Conservation (phyloP, 805 yeast genomes). For the Zygoascus flipseniorum region DNA sequence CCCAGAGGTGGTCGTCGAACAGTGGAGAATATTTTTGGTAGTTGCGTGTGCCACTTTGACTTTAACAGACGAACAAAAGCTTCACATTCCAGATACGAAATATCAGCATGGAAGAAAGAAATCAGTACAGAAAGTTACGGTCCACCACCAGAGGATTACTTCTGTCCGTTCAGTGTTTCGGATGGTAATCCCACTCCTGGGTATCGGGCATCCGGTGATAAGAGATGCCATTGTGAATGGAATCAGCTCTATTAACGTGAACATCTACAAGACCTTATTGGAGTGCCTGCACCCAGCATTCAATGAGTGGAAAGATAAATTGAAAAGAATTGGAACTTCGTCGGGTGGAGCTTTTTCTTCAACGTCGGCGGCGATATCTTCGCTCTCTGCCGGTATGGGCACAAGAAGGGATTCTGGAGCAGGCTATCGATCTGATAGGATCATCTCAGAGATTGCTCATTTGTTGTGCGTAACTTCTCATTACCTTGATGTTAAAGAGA, state of each 20-base stretch:
- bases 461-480: conserved; percentile 62
- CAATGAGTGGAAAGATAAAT: conserved; percentile 40
- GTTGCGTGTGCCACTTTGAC: conserved; percentile 91
- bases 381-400: background rate
- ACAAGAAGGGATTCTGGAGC: conserved; percentile 20
- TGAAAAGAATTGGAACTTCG: background rate
- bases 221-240: conserved; percentile 88
- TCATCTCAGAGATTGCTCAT: conserved; percentile 72
- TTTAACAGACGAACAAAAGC: conserved; percentile 75
- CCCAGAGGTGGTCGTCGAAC: conserved; percentile 68
- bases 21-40: conserved; percentile 81
- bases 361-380: background rate
- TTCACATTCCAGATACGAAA: conserved; percentile 45
- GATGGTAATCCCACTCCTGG: conserved; percentile 75
- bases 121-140: conserved; percentile 68
- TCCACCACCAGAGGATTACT: conserved; percentile 86
- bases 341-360: background rate
- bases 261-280: conserved; percentile 73
- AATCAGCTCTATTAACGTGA: conserved; percentile 79
- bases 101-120: conserved; percentile 57
- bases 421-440: conserved; percentile 21
- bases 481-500: conserved; percentile 42
- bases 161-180: conserved; percentile 85
- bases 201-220: conserved; percentile 57
- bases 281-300: conserved; percentile 63